These are phyloP conservation scores for Spinellus fusiger DNA, from an alignment of 192 early-diverging fungal genomes.

Conservation along the genomic window DNA sequence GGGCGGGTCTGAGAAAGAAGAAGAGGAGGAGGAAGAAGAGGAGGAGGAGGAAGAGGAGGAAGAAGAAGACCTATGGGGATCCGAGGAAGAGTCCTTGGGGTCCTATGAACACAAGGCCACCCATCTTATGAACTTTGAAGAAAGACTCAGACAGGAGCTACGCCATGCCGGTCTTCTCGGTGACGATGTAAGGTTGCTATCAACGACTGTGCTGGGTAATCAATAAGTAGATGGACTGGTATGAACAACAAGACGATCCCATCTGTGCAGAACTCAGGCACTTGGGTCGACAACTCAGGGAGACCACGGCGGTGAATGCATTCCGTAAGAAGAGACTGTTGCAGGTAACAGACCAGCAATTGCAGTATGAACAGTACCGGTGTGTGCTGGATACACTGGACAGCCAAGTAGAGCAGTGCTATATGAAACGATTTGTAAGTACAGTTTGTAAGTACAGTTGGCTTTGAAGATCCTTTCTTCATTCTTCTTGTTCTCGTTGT, in stretches of 20 bases:
- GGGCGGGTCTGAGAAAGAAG: too few relatives aligned
- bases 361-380: slow-evolving; percentile 85
- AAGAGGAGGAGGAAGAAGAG: slow-evolving; percentile 24
- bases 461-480: background rate
- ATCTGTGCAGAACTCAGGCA: slow-evolving; percentile 62
- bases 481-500: too few relatives aligned
- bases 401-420: slow-evolving; percentile 84
- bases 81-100: too few relatives aligned
- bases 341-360: slow-evolving; percentile 61
- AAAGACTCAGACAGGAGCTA: slow-evolving; percentile 77
- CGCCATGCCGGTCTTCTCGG: slow-evolving; percentile 75
- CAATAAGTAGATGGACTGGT: slow-evolving; percentile 57
- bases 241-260: slow-evolving; percentile 68
- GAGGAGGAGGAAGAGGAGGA: slow-evolving; percentile 41
- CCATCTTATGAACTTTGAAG: too few relatives aligned
- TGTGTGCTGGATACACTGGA: slow-evolving; percentile 83
- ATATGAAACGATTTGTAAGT: slow-evolving; percentile 79
- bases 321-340: slow-evolving; percentile 59
- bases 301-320: slow-evolving; percentile 62
- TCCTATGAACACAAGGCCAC: too few relatives aligned
- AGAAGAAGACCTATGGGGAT: slow-evolving; percentile 35
- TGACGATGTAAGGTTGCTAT: slow-evolving; percentile 53
- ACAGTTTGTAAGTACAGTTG: background rate
- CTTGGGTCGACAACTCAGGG: slow-evolving; percentile 65
- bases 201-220: too few relatives aligned